Evolutionary conservation across 345 rosid genomes (phyloP), one percentile per base, ranked within the genome.

Genomic region (Gossypioides kirkii): DNA sequence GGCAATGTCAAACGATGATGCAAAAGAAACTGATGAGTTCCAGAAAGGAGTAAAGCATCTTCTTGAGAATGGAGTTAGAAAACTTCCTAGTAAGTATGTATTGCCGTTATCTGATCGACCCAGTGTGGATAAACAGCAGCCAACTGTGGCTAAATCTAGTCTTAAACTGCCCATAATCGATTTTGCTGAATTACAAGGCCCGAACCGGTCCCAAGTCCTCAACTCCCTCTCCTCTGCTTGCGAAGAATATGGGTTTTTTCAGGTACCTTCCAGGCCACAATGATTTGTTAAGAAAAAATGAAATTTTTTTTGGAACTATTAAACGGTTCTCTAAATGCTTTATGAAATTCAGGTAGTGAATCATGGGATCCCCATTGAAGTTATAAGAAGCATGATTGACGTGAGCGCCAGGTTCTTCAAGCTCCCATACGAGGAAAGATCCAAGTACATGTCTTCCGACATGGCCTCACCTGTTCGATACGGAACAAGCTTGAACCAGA

Each of bases 401-500:
- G 91, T 82, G 25, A 75, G 90, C 78, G 80, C 72, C 76, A 87
- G 90, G 71, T 91, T 91, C 69, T 94, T 94, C 74, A 90, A 79
- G 77, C 85, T 87, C 20, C 88, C 97, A 26, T 80, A 80, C 42
- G 94, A 89, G 84, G 97, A 86, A 77, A 82, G 97, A 81, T 84
- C 91, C 9, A 89, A 83, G 77, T 87, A 91, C 86, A 90, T 94
- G 98, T 77, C 94, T 8, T 22, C 90, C 3, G 91, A 94, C 69
- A 86, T 94, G 93, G 45, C 50, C 0, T 77, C 93, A 38, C 82
- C 85, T 10, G 98, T 90, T 38, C 84, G 98, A 32, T 94, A 85
- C 53, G 98, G 98, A 32, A 94, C 98, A 0, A 94, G 98, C 83
- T 87, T 87, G 45, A 94, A 91, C 81, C 98, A 94, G 75, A 91